Evolutionary conservation across 1,284 basidiomycete genomes (phyloP).

Genomic region (Papiliotrema laurentii): DNA sequence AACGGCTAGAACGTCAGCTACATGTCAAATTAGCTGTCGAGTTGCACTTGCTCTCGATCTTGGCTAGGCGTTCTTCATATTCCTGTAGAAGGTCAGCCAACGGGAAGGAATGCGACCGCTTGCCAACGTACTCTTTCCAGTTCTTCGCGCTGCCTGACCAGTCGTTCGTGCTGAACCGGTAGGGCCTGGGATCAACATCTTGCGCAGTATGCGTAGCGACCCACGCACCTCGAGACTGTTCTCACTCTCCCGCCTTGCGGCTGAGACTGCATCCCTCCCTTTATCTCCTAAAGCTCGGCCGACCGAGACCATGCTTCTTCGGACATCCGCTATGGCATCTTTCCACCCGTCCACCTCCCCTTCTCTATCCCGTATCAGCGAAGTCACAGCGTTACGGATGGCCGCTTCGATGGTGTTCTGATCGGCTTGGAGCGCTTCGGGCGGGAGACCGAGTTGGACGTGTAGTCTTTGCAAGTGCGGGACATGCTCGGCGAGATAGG

Average conservation of each 20-base stretch:
- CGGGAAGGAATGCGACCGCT: not conserved
- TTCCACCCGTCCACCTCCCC: conserved; percentile 40
- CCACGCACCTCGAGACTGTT: conserved; percentile 17
- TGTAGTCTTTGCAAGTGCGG: conserved; percentile 38
- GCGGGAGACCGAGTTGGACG: conserved; percentile 34
- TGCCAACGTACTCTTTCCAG: conserved; percentile 24
- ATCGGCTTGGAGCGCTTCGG: conserved; percentile 32
- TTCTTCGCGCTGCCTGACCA: conserved; percentile 30
- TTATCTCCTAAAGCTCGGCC: conserved; percentile 37
- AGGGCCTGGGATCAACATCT: conserved; percentile 11
- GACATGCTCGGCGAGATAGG: conserved; percentile 41
- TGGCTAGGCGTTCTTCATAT: conserved; percentile 32
- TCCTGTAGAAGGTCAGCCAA: conserved; percentile 18
- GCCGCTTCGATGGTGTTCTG: conserved; percentile 38
- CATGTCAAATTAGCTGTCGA: not conserved
- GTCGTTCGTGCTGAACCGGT: conserved; percentile 32
- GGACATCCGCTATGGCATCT: conserved; percentile 28
- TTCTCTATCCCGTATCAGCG: conserved; percentile 36
- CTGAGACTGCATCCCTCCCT: conserved; percentile 26
- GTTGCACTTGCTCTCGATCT: conserved; percentile 25
- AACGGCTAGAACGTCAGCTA: conserved; percentile 6
- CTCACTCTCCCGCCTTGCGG: conserved; percentile 20
- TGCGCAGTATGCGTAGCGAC: not conserved
- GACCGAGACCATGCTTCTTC: conserved; percentile 23
- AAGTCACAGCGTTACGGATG: conserved; percentile 34